Evolutionary conservation across 2,329 filamentous ascomycete genomes (phyloP), one percentile per base, ranked within the genome.

Genomic region (Davidsoniella australis): DNA sequence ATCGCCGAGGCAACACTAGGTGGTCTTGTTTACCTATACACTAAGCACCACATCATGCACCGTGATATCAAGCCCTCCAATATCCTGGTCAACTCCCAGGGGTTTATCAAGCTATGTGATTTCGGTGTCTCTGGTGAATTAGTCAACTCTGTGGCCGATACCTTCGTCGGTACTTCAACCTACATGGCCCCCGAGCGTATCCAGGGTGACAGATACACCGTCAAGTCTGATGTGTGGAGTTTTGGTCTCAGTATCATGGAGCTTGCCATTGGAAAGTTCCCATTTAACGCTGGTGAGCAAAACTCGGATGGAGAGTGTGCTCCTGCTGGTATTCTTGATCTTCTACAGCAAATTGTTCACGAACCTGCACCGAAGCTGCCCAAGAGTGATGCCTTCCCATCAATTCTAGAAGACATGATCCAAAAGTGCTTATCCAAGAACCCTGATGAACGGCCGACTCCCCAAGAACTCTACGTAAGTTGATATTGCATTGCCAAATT

Each of bases 171-270:
- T 48, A 98, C 91, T 1, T 95, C 91, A 37, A 98, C 91, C 50
- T 98, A 98, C 70, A 98, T 98, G 91, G 91, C 91, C 0, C 91
- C 91, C 0, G 91, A 98, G 68, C 79, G 91, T 63, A 98, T 98
- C 57, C 88, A 96, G 63, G 91, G 91, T 54, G 87, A 91, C 55
- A 87, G 85, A 58, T 98, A 98, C 66, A 94, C 89, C 0, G 89
- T 98, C 59, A 95, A 95, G 65, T 95, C 88, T 10, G 91, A 98
- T 63, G 91, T 98, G 3, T 98, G 91, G 91, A 95, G 88, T 73
- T 93, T 95, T 55, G 91, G 91, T 29, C 70, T 98, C 56, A 82
- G 82, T 0, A 79, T 98, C 54, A 96, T 98, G 88, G 91, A 98
- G 65, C 68, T 98, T 57, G 91, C 91, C 33, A 95, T 98, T 60